These are phyloP conservation scores for Ogataea pini DNA, from an alignment of 805 yeast species.

Conservation along the genomic window DNA sequence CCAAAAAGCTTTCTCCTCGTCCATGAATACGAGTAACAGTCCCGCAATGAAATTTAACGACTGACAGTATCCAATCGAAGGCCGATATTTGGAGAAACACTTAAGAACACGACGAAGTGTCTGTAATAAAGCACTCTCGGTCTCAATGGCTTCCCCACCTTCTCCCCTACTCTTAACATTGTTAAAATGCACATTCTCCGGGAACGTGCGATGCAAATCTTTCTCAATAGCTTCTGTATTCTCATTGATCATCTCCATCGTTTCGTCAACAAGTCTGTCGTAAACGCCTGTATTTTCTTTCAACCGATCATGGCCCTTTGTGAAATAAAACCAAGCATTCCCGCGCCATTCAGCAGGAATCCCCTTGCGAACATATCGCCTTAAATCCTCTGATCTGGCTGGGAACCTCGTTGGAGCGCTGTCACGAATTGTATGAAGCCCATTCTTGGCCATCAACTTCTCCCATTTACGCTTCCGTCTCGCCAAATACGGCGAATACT, in stretches of 20 bases:
- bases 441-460: slow-evolving; percentile 62
- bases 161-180: slow-evolving; percentile 28
- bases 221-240: slow-evolving; percentile 94
- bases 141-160: slow-evolving; percentile 23
- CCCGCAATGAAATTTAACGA: slow-evolving; percentile 93
- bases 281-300: slow-evolving; percentile 74
- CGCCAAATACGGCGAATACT: slow-evolving; percentile 61
- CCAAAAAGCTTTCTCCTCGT: slow-evolving; percentile 93
- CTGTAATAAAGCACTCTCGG: slow-evolving; percentile 65
- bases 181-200: slow-evolving; percentile 85
- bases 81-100: slow-evolving; percentile 83
- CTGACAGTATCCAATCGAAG: slow-evolving; percentile 94
- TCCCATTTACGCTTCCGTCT: slow-evolving; percentile 81
- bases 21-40: slow-evolving; percentile 75
- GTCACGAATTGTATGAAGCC: slow-evolving; percentile 50
- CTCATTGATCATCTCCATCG: slow-evolving; percentile 54
- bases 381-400: slow-evolving; percentile 72
- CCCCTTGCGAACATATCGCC: slow-evolving; percentile 84
- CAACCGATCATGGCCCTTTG: slow-evolving; percentile 67
- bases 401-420: slow-evolving; percentile 67
- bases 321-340: slow-evolving; percentile 93
- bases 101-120: slow-evolving; percentile 77
- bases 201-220: slow-evolving; percentile 91
- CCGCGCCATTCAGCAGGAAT: slow-evolving; percentile 98
- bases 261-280: slow-evolving; percentile 62